These are phyloP conservation scores for Metschnikowia drakensbergensis DNA, from an alignment of 805 yeast genomes.

Conservation along the genomic window DNA sequence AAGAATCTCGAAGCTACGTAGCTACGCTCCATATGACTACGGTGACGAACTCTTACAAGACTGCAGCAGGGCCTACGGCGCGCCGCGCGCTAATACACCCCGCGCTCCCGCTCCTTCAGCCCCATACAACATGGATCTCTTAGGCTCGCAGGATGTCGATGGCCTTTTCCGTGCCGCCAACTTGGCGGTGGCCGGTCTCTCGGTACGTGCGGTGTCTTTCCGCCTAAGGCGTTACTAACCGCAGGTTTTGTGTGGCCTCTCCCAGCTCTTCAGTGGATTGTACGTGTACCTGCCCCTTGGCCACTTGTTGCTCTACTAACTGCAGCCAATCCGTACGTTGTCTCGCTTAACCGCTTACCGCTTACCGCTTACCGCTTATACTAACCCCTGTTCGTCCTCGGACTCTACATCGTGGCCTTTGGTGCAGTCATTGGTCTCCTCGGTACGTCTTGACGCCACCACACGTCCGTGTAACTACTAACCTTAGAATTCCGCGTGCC, in stretches of 20 bases:
- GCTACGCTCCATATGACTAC: background rate
- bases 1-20: too few relatives aligned
- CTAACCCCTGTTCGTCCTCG: conserved; percentile 48
- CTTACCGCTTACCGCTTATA: conserved; percentile 2
- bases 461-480: conserved; percentile 9
- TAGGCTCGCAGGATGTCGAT: conserved; percentile 41
- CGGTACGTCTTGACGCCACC: conserved; percentile 29
- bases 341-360: background rate
- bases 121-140: conserved; percentile 34
- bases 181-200: conserved; percentile 49
- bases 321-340: conserved; percentile 34
- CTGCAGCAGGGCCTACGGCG: background rate
- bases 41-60: too few relatives aligned
- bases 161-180: conserved; percentile 50
- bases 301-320: conserved; percentile 19
- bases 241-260: conserved; percentile 45
- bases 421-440: conserved; percentile 52
- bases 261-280: conserved; percentile 50
- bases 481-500: conserved; percentile 49
- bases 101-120: background rate
- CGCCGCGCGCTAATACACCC: background rate
- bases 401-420: conserved; percentile 52
- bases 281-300: conserved; percentile 12
- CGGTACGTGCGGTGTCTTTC: conserved; percentile 36
- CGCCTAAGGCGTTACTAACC: conserved; percentile 9